Conservation (phyloP, 495 filamentous ascomycete species). For the Astrothelium macrocarpum region DNA sequence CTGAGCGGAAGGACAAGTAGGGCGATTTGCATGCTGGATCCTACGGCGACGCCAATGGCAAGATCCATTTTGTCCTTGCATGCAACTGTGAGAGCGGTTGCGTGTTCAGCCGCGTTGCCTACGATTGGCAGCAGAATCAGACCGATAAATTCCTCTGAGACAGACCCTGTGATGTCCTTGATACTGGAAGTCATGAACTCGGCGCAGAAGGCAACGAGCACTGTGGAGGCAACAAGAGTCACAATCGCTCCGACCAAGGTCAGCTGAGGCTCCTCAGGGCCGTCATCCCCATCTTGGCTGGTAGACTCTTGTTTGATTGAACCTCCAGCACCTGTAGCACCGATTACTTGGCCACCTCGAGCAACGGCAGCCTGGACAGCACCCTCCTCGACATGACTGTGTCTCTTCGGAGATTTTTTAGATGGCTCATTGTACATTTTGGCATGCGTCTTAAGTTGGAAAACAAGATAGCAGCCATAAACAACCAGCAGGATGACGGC, state of each 20-base stretch:
- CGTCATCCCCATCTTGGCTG: constrained; percentile 48
- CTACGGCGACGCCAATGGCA: constrained; percentile 26
- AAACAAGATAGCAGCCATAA: constrained; percentile 25
- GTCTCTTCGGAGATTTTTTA: constrained; percentile 50
- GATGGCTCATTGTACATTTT: constrained; percentile 64
- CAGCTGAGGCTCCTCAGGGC: constrained; percentile 60
- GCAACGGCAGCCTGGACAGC: constrained; percentile 53
- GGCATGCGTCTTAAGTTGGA: constrained; percentile 41
- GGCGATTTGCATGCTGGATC: constrained; percentile 28
- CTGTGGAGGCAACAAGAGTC: constrained; percentile 62
- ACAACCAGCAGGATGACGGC: constrained; percentile 24
- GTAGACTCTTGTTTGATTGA: constrained; percentile 39
- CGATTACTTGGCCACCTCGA: constrained; percentile 45
- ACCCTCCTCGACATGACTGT: constrained; percentile 43
- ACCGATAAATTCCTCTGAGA: constrained; percentile 27
- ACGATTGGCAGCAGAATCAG: constrained; percentile 29
- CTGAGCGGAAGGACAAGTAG: constrained; percentile 24
- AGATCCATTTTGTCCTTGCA: constrained; percentile 31
- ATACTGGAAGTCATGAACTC: constrained; percentile 86
- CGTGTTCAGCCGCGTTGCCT: constrained; percentile 28
- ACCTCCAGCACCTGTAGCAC: constrained; percentile 35
- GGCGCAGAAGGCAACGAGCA: constrained; percentile 75
- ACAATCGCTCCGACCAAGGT: constrained; percentile 57
- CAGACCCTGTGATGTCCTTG: constrained; percentile 47
- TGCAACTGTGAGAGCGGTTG: constrained; percentile 24